Evolutionary conservation across 1,139 yeast genomes (phyloP).

Genomic region (Suhomyces yuchorum): DNA sequence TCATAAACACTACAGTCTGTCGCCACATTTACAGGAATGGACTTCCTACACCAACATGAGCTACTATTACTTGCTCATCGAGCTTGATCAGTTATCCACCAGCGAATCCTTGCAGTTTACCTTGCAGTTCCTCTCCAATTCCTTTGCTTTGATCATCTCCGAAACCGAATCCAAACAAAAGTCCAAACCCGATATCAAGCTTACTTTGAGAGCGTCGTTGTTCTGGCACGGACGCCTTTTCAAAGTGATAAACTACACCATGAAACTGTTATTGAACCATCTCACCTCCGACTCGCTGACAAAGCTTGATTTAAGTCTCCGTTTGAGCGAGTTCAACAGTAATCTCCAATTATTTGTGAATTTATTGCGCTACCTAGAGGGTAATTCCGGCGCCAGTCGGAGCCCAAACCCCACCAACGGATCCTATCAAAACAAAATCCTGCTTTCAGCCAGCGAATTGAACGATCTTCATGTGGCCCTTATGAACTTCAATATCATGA

Average conservation of each 20-base stretch:
- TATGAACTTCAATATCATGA: constrained; percentile 22
- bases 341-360: constrained; percentile 27
- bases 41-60: constrained; percentile 39
- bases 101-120: constrained; percentile 45
- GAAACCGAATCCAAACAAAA: constrained; percentile 18
- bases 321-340: constrained; percentile 25
- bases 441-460: constrained; percentile 14
- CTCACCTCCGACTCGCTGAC: constrained; percentile 15
- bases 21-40: constrained; percentile 34
- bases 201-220: constrained; percentile 21
- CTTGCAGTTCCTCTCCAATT: constrained; percentile 44
- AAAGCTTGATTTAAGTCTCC: constrained; percentile 19
- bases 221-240: constrained; percentile 41
- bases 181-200: constrained; percentile 11
- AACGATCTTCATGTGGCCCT: constrained; percentile 19
- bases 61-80: constrained; percentile 43
- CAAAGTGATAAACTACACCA: constrained; percentile 36
- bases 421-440: background rate
- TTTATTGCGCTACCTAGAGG: constrained; percentile 22
- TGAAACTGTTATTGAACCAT: constrained; percentile 27
- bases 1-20: constrained; percentile 28
- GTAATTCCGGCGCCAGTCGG: constrained; percentile 2
- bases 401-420: background rate
- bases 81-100: constrained; percentile 43
- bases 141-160: constrained; percentile 39